Evolutionary conservation across 2,329 filamentous ascomycete species (phyloP).

Genomic region (Xylogone sp.): DNA sequence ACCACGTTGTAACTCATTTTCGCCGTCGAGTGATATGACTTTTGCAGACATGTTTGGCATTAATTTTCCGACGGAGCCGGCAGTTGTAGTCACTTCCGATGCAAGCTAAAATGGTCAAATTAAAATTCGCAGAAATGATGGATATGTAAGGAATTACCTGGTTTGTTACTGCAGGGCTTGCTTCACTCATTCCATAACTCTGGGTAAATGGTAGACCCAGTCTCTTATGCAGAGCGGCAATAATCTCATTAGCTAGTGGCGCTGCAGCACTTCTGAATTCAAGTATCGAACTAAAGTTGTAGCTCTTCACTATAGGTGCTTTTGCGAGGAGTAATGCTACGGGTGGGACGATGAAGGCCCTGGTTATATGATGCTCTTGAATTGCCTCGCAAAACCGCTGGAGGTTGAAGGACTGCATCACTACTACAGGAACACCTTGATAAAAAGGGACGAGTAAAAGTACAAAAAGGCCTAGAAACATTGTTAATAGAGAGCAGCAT

Average conservation of each 20-base stretch:
- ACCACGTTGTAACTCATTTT: not conserved
- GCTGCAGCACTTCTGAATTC: slow-evolving; percentile 63
- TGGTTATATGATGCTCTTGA: slow-evolving; percentile 56
- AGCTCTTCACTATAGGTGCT: slow-evolving; percentile 59
- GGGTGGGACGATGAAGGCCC: slow-evolving; percentile 60
- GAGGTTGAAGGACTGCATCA: slow-evolving; percentile 62
- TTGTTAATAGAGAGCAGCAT: too few relatives aligned
- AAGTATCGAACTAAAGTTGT: slow-evolving; percentile 65
- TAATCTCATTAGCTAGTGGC: slow-evolving; percentile 43
- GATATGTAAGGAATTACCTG: slow-evolving; percentile 6
- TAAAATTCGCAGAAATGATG: not conserved
- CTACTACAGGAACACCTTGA: not conserved
- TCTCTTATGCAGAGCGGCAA: slow-evolving; percentile 5
- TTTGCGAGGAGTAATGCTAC: slow-evolving; percentile 71
- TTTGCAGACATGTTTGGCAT: not conserved
- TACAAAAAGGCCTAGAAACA: slow-evolving; percentile 22
- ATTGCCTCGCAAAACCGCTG: slow-evolving; percentile 56
- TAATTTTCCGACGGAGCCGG: not conserved
- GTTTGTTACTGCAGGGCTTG: slow-evolving; percentile 9
- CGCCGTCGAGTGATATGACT: not conserved
- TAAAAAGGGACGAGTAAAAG: not conserved
- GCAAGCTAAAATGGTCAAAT: not conserved
- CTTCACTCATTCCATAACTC: slow-evolving; percentile 16
- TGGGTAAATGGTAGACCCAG: slow-evolving; percentile 10
- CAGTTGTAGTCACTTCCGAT: not conserved